phyloP scores from a whole-genome alignment of 2,329 filamentous ascomycete genomes.

The Cytospora piceae region DNA sequence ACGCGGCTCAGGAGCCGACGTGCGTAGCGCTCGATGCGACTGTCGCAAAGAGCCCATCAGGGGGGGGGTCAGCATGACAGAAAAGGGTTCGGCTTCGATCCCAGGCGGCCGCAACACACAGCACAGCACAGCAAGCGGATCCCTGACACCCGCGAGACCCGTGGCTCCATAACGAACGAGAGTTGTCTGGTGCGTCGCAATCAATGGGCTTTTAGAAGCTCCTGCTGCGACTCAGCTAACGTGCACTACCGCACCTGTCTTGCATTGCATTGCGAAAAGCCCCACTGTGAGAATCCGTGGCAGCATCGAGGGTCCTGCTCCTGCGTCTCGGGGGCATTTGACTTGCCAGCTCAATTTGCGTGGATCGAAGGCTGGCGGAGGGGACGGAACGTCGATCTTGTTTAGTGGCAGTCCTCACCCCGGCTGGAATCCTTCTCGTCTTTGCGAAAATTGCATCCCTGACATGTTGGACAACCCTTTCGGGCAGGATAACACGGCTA shows the following conservation, averaged over 20 bases:
- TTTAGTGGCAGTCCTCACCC: neutral
- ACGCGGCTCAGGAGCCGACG: slow-evolving; percentile 1
- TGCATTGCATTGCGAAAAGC: slow-evolving; percentile 28
- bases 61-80: slow-evolving; percentile 21
- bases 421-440: neutral
- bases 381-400: slow-evolving; percentile 18
- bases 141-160: slow-evolving; percentile 28
- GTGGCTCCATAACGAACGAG: slow-evolving; percentile 27
- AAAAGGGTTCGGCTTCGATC: slow-evolving; percentile 24
- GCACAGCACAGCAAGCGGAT: slow-evolving; percentile 25
- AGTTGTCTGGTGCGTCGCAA: slow-evolving; percentile 31
- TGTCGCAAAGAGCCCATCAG: slow-evolving; percentile 19
- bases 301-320: slow-evolving; percentile 12
- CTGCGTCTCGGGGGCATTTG: slow-evolving; percentile 3
- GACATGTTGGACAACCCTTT: neutral
- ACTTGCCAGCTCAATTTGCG: slow-evolving; percentile 4
- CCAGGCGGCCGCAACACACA: slow-evolving; percentile 22
- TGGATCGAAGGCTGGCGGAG: neutral
- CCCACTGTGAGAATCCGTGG: slow-evolving; percentile 25
- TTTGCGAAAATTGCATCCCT: neutral
- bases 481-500: neutral
- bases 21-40: slow-evolving; percentile 29
- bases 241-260: slow-evolving; percentile 28
- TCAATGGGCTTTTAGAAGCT: slow-evolving; percentile 17
- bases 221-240: slow-evolving; percentile 25